These are phyloP conservation scores for Gremmenia infestans DNA, from an alignment of 2,329 filamentous ascomycete species.

Conservation along the genomic window DNA sequence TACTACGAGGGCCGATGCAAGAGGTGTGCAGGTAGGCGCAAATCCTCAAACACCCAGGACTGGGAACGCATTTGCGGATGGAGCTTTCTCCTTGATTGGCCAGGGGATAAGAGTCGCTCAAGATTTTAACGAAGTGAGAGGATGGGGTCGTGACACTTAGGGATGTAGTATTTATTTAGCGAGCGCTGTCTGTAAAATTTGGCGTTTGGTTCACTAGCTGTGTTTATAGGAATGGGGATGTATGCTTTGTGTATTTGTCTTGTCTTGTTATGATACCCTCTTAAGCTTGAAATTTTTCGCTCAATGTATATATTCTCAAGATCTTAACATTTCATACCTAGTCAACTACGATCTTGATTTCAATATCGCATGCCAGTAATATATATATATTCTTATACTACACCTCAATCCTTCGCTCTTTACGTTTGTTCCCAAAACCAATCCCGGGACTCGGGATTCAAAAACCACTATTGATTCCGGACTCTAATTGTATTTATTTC, in stretches of 20 bases:
- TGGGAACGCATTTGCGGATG: slow-evolving; percentile 37
- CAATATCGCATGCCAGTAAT: too few relatives aligned
- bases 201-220: neutral
- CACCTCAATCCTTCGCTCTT: too few relatives aligned
- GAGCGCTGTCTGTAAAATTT: neutral
- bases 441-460: too few relatives aligned
- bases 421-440: too few relatives aligned
- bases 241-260: neutral
- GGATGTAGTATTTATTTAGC: neutral
- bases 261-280: neutral
- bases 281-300: too few relatives aligned
- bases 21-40: slow-evolving; percentile 10
- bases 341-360: too few relatives aligned
- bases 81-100: slow-evolving; percentile 39
- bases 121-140: slow-evolving; percentile 17
- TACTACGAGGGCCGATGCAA: slow-evolving; percentile 24
- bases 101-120: slow-evolving; percentile 35
- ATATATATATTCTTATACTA: too few relatives aligned
- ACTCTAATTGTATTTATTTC: too few relatives aligned
- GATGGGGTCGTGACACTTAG: slow-evolving; percentile 26
- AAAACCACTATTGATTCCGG: too few relatives aligned
- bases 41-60: slow-evolving; percentile 22
- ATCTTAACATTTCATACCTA: too few relatives aligned
- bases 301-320: too few relatives aligned
- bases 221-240: neutral